Base-by-base conservation (phyloP, 2,329 filamentous ascomycete genomes). In the Alternaria arborescens region DNA sequence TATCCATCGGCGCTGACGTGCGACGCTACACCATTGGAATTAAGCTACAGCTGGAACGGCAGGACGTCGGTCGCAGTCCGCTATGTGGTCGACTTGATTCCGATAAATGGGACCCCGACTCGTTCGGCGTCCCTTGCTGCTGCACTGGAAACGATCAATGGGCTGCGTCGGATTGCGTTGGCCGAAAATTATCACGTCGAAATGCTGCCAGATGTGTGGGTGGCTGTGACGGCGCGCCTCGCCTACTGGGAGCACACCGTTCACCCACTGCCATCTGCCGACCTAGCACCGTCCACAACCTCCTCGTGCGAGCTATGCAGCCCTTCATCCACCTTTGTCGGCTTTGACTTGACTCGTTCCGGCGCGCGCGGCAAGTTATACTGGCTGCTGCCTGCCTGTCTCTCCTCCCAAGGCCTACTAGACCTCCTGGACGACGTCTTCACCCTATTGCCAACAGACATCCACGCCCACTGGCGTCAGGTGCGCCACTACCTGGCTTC, bases 41-140 rank as follows among this genome's bases (percentile, higher is more conserved):
- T 34, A 26, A 51, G 48, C 48, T 51, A 51, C 48, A 38, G 48
- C 30, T 40, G 48, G 48, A 51, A 51, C 18, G 48, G 32, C 32
- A 51, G 20, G 12, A 38, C 48, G 12, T 40, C 32, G 7, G 48
- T 38, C 7, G 32, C 32, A 12, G 48, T 51, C 18, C 32, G 48
- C 32, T 51, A 51, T n/a, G 48, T 38, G 6, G 32, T 51, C 32
- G 32, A 51, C 18, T n/a, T 42, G 40, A 22, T 42, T 6, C 18
- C 40, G 40, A 18, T 11, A 42, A 18, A 42, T 18, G 20, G 20
- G 18, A 22, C 18, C 4, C 18, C 22, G 18, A 42, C 40, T 22
- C 40, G 40, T 12, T 42, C 18, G 18, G 40, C 18, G 8, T 42
- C 40, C 10, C 40, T 22, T 22, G 18, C n/a, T 10, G 40, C 18